Evolutionary conservation across 108 stramenopile species (phyloP), one percentile per base, ranked within the genome.

Genomic region (Bacterosira constricta): DNA sequence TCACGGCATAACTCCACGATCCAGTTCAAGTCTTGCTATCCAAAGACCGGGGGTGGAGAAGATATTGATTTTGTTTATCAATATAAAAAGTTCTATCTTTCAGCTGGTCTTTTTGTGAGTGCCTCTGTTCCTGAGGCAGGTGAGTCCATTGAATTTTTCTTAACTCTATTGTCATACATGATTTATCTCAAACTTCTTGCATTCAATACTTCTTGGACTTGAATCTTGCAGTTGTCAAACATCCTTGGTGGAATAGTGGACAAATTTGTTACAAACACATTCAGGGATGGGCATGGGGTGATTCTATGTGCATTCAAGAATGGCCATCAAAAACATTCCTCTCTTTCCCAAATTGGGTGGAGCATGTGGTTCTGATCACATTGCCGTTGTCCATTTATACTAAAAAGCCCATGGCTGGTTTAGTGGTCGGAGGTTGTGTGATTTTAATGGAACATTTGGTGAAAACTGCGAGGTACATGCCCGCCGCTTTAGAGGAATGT

Each of bases 31-130:
- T 25, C 21, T 17, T 46, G 30, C 9, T 88, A 69, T 32, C 80
- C 83, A 12, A 82, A 83, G 53, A 85, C 84, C 15, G 87, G 87
- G 18, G 87, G 84, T 12, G 83, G 84, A 17, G 84, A 84, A 31
- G 83, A 83, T 45, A 78, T 83, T 51, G 86, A 84, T 39, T 72
- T 84, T 37, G 77, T 73, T 29, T 77, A 64, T 56, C 80, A 78
- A 52, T 74, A 30, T 52, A 78, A 79, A 68, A 11, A 66, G 11
- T 65, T 64, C 12, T 64, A 72, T 27, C n/a, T n/a, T n/a, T n/a
- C n/a, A n/a, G n/a, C n/a, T n/a, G n/a, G n/a, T n/a, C n/a, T n/a
- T n/a, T n/a, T n/a, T n/a, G n/a, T n/a, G n/a, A n/a, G n/a, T n/a
- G n/a, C n/a, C n/a, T n/a, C n/a, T n/a, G n/a, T n/a, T n/a, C n/a